Evolutionary conservation across 2,329 filamentous ascomycete genomes (phyloP), one percentile per base, ranked within the genome.

Genomic region (Colletotrichum echinochloae): DNA sequence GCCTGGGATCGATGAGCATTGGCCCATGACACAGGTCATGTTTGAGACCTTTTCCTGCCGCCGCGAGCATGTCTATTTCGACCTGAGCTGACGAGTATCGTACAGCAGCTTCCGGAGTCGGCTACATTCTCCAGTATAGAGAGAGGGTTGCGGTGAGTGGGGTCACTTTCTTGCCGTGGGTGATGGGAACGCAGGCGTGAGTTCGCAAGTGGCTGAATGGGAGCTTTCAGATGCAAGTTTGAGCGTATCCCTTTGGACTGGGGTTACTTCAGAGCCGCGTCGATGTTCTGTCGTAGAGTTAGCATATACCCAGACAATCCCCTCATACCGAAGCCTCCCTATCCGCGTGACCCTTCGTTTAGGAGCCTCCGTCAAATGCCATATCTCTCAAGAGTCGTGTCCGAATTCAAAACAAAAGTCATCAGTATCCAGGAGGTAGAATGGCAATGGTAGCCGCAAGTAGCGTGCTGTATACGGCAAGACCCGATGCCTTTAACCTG

Each of bases 21-120:
- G 5, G 9, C 5, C 12, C 7, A 18, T 9, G 16, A 51, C 18
- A 18, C 26, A 28, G 20, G 26, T 23, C 14, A 14, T 28, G 2
- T 16, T 16, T 28, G 26, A 18, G 23, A 26, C 12, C 23, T 26
- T 5, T 12, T 88, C 0, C 76, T 90, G 85, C 85, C 1, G 82
- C 86, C 2, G 87, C 88, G 2, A 88, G 88, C 0, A 88, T 90
- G 68, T 77, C 90, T 6, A 86, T 89, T 64, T 81, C 83, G 0
- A 81, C 89, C 8, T 83, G 90, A 20, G 87, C 89, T 65, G 83
- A 85, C 6, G 85, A 87, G 72, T 87, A 85, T 14, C 88, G 87
- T 35, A 83, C 87, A 72, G 83, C 87, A 72, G 87, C 86, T 0
- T 79, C 89, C 6, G 87, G 87, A 0, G 87, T 85, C n/a, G 0